Base-by-base conservation (phyloP, 225 moss, liverwort and hornwort genomes). In the Physcomitrium patens region DNA sequence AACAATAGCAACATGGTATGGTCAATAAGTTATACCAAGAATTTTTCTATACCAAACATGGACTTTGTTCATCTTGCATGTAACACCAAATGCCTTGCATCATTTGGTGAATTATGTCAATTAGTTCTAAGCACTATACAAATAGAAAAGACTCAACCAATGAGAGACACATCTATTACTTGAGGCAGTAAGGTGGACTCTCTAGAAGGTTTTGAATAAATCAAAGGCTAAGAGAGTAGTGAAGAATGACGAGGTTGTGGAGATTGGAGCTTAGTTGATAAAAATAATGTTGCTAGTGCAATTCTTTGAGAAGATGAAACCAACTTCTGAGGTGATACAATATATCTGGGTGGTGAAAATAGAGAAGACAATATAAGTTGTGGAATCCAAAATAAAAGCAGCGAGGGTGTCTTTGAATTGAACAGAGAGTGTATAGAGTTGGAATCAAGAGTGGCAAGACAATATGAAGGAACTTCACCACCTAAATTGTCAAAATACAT, bases 211-310 rank as follows among this genome's bases (percentile, higher is more conserved):
- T 43, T 15, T 31, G 82, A 72, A 1, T 85, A 82, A 85, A 81
- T 78, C 2, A 82, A 82, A 69, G 87, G 85, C 26, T 87, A 77
- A 82, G 77, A 82, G 9, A 82, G 80, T 17, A 63, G 17, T 56
- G 80, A 75, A 78, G 80, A 77, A 42, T 71, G 71, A 48, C 60
- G 64, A 54, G 60, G 68, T 37, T 41, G 71, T 54, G 54, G 77
- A 51, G 72, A 79, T 13, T 22, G 3, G 22, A 66, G 51, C 44
- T 23, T 4, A 37, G 31, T 54, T 51, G 26, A 22, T 72, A 45
- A 10, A 61, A 22, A 45, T 67, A 68, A 46, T 53, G 71, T 4
- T 37, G 31, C 7, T 27, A 23, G 14, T 7, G 28, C 57, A 2
- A 49, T 49, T 42, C 60, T 44, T 65, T 31, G 64, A 60, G 77